Conservation (phyloP, 75 land plant species). For the Picea sitchensis region DNA sequence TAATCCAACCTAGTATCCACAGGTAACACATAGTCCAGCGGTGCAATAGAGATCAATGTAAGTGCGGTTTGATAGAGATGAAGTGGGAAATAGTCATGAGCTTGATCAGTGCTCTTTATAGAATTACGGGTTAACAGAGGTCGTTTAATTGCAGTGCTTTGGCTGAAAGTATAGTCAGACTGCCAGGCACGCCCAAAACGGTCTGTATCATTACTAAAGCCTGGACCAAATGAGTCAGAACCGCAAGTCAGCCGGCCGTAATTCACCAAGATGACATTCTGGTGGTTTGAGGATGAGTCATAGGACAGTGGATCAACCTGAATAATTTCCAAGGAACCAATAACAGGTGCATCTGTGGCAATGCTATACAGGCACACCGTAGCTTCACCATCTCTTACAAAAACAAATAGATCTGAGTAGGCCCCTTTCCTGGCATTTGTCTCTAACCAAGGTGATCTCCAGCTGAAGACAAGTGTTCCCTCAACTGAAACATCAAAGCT, state of each 20-base stretch:
- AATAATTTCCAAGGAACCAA: conserved; percentile 70
- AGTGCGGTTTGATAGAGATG: conserved; percentile 67
- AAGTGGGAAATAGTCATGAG: conserved; percentile 80
- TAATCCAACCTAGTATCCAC: conserved; percentile 89
- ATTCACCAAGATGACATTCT: conserved; percentile 52
- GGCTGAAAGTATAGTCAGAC: conserved; percentile 35
- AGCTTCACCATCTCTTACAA: conserved; percentile 51
- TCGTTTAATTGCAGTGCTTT: conserved; percentile 6
- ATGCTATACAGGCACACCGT: conserved; percentile 89
- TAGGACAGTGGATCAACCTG: conserved; percentile 67
- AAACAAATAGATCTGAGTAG: conserved; percentile 88
- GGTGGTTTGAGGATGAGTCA: conserved; percentile 23
- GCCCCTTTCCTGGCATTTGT: conserved; percentile 50
- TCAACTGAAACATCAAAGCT: conserved; percentile 92
- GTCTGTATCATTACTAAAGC: conserved; percentile 69
- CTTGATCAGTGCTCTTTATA: conserved; percentile 33
- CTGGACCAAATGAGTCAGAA: conserved; percentile 69
- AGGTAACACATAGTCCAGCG: conserved; percentile 48
- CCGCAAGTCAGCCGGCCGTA: conserved; percentile 81
- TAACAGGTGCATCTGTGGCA: conserved; percentile 91
- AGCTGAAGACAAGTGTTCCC: conserved; percentile 88
- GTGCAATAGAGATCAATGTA: conserved; percentile 9
- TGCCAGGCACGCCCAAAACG: conserved; percentile 78
- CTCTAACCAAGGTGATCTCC: conserved; percentile 87
- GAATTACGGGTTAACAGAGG: conserved; percentile 24